Evolutionary conservation across 805 yeast species (phyloP).

Genomic region (Suhomyces sp.): DNA sequence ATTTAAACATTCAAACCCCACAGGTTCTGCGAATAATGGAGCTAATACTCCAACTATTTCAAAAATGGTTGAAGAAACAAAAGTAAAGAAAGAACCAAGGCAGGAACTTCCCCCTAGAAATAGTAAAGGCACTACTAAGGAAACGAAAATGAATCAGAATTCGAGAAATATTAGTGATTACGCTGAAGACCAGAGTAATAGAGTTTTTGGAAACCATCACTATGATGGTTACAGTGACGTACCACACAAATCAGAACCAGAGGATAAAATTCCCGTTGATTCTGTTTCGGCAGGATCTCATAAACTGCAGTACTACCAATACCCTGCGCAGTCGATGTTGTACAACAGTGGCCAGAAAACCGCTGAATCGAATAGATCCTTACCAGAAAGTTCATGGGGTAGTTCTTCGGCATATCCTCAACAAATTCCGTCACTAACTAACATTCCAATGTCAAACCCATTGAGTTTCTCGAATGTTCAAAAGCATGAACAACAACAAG

Average conservation of each 20-base stretch:
- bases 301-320: conserved; percentile 22
- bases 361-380: background rate
- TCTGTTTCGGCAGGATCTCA: conserved; percentile 2
- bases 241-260: background rate
- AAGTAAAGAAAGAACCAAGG: background rate
- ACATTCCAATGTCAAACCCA: background rate
- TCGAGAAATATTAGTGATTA: conserved; percentile 12
- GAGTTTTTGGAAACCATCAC: conserved; percentile 17
- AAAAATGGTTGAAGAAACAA: too few species aligned
- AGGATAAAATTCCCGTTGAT: conserved; percentile 2
- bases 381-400: background rate
- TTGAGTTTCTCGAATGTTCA: conserved; percentile 9
- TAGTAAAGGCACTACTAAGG: background rate
- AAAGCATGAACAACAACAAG: conserved; percentile 5
- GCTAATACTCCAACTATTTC: too few species aligned
- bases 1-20: too few species aligned
- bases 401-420: too few species aligned
- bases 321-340: conserved; percentile 20
- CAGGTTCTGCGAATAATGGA: too few species aligned
- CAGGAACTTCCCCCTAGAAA: background rate
- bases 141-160: conserved; percentile 1
- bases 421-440: too few species aligned
- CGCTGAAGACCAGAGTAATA: conserved; percentile 20
- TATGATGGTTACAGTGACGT: conserved; percentile 1
- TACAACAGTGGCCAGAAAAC: conserved; percentile 1